Evolutionary conservation across 2,329 filamentous ascomycete species (phyloP).

Genomic region (Aureobasidium sp.): DNA sequence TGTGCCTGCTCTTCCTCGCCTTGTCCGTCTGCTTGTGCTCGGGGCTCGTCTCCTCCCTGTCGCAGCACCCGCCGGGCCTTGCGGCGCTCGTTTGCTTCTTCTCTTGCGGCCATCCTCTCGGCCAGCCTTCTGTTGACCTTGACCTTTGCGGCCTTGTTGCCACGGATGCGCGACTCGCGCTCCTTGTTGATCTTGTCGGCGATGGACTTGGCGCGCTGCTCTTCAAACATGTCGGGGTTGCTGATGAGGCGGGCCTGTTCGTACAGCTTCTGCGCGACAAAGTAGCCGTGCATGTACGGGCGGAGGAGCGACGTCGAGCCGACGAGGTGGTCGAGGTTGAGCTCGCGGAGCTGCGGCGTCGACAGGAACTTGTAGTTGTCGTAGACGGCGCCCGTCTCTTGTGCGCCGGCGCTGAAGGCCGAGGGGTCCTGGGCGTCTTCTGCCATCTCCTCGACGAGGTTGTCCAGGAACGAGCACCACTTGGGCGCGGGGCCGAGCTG

Average conservation of each 20-base stretch:
- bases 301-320: conserved; percentile 83
- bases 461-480: conserved; percentile 96
- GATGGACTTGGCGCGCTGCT: conserved; percentile 82
- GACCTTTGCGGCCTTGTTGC: conserved; percentile 71
- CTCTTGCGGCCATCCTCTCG: conserved; percentile 58
- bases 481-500: conserved; percentile 86
- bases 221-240: conserved; percentile 89
- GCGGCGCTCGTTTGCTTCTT: conserved; percentile 55
- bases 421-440: conserved; percentile 64
- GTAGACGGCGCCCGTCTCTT: conserved; percentile 67
- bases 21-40: conserved; percentile 19
- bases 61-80: conserved; percentile 46
- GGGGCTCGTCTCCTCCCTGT: conserved; percentile 50
- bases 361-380: conserved; percentile 99
- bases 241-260: conserved; percentile 89
- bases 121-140: conserved; percentile 81
- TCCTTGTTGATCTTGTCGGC: conserved; percentile 96
- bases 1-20: conserved; percentile 46
- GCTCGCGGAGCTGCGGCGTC: conserved; percentile 70
- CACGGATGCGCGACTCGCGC: conserved; percentile 86
- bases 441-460: conserved; percentile 97
- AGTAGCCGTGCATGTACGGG: conserved; percentile 99
- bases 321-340: conserved; percentile 82
- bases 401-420: conserved; percentile 39
- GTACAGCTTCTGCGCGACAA: conserved; percentile 89